phyloP scores from a whole-genome alignment of 495 filamentous ascomycete species.

The Daldinia caldariorum region DNA sequence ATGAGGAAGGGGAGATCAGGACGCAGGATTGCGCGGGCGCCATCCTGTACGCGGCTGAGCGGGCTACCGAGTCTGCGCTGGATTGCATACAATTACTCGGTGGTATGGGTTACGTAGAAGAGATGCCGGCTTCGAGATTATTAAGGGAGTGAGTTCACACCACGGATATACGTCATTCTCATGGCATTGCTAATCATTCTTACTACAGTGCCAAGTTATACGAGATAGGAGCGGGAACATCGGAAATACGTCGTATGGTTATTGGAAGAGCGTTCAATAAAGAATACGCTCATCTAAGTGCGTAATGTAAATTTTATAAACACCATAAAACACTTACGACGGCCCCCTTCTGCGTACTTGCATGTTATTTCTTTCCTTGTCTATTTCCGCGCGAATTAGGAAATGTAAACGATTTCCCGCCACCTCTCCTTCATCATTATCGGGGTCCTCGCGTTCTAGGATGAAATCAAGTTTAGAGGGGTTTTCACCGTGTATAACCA shows the following conservation, averaged over 20 bases:
- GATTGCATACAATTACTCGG: constrained; percentile 96
- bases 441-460: constrained; percentile 25
- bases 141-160: constrained; percentile 70
- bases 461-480: not conserved
- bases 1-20: constrained; percentile 72
- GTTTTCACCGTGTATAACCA: not conserved
- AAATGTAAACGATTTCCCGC: constrained; percentile 27
- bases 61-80: constrained; percentile 86
- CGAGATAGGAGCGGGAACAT: constrained; percentile 97
- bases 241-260: constrained; percentile 92
- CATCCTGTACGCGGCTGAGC: constrained; percentile 93
- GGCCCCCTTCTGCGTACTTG: constrained; percentile 21
- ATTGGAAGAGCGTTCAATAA: constrained; percentile 95
- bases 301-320: constrained; percentile 24
- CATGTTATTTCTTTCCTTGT: not conserved
- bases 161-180: not conserved
- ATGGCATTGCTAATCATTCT: constrained; percentile 24
- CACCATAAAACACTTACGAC: constrained; percentile 21
- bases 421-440: constrained; percentile 7
- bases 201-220: constrained; percentile 71
- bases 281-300: constrained; percentile 70
- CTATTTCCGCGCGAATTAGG: constrained; percentile 4
- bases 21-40: constrained; percentile 96
- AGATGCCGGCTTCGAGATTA: constrained; percentile 87
- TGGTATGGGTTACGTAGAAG: constrained; percentile 95